A percentile compares a stretch with the other conserved stretches of the same genome.
Evolutionary conservation across 768 basidiomycete species (phyloP).

Genomic region (Tylopilus vinaceipallidus): DNA sequence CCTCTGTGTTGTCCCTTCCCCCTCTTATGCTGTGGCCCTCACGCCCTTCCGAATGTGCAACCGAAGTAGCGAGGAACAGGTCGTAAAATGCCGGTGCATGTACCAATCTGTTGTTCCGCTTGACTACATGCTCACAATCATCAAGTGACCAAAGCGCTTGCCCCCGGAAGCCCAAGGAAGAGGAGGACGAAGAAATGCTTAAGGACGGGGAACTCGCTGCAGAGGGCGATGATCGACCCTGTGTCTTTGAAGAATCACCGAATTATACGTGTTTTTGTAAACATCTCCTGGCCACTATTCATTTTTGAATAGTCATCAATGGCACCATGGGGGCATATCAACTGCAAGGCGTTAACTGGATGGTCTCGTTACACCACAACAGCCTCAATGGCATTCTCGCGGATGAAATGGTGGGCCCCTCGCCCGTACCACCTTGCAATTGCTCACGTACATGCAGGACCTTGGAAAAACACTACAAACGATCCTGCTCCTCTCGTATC

Average conservation of each 20-base stretch:
- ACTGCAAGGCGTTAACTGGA: conserved; percentile 94
- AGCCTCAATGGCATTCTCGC: conserved; percentile 96
- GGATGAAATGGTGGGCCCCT: conserved; percentile 78
- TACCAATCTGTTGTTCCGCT: conserved; percentile 7
- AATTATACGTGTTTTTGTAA: conserved; percentile 54
- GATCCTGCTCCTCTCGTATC: conserved; percentile 93
- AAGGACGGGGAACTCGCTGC: conserved; percentile 80
- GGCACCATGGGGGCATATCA: conserved; percentile 94
- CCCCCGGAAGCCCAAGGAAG: conserved; percentile 95
- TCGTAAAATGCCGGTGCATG: conserved; percentile 76
- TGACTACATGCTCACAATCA: conserved; percentile 3
- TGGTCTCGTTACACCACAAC: conserved; percentile 94
- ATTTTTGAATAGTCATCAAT: conserved; percentile 62
- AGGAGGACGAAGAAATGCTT: conserved; percentile 94
- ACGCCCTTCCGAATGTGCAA: conserved; percentile 83
- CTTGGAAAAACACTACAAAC: conserved; percentile 98
- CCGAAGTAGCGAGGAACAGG: conserved; percentile 82
- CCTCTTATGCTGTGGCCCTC: too few species aligned
- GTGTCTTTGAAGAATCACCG: conserved; percentile 92
- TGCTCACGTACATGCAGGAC: conserved; percentile 51
- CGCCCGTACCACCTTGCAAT: neutral
- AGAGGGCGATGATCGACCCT: conserved; percentile 85
- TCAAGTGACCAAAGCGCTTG: conserved; percentile 72
- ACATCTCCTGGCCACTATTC: neutral
- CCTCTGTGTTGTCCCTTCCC: too few species aligned